phyloP scores from a whole-genome alignment of 2,329 filamentous ascomycete species.

The Penicillium frequentans region DNA sequence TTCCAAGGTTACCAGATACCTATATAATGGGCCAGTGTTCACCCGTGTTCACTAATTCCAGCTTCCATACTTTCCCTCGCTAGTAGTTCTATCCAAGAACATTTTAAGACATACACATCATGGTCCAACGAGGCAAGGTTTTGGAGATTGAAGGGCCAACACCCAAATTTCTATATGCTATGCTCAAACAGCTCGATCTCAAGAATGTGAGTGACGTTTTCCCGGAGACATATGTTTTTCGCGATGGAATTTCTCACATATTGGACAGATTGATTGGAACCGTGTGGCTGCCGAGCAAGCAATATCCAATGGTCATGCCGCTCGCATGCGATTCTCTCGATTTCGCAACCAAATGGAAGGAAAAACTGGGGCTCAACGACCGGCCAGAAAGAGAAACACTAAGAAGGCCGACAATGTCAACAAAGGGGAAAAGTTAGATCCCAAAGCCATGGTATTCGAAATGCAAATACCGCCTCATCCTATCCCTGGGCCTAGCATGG shows the following conservation, averaged over 20 bases:
- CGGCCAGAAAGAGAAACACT: slow-evolving; percentile 10
- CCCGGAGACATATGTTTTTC: neutral
- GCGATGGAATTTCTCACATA: neutral
- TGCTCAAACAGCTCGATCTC: slow-evolving; percentile 56
- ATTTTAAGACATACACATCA: slow-evolving; percentile 6
- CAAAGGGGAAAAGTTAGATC: neutral
- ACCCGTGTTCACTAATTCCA: neutral
- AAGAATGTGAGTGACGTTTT: slow-evolving; percentile 43
- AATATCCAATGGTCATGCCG: slow-evolving; percentile 58
- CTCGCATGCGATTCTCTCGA: slow-evolving; percentile 58
- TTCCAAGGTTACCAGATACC: too few relatives aligned
- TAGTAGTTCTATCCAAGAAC: neutral
- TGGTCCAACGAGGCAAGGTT: slow-evolving; percentile 43
- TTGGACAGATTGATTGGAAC: slow-evolving; percentile 54
- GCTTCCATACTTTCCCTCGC: neutral
- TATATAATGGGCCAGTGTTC: neutral
- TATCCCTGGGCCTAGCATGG: neutral
- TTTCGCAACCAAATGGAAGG: slow-evolving; percentile 56
- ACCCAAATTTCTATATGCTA: slow-evolving; percentile 55
- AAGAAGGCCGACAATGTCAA: neutral
- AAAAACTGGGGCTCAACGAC: slow-evolving; percentile 12
- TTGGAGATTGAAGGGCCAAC: slow-evolving; percentile 52
- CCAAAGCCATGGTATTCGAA: neutral
- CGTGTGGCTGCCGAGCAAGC: slow-evolving; percentile 50
- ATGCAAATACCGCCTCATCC: neutral